Percentiles rank a stretch among this genome's conserved stretches.
Conservation (phyloP, 208 protist species). For the Trypanosoma theileri region DNA sequence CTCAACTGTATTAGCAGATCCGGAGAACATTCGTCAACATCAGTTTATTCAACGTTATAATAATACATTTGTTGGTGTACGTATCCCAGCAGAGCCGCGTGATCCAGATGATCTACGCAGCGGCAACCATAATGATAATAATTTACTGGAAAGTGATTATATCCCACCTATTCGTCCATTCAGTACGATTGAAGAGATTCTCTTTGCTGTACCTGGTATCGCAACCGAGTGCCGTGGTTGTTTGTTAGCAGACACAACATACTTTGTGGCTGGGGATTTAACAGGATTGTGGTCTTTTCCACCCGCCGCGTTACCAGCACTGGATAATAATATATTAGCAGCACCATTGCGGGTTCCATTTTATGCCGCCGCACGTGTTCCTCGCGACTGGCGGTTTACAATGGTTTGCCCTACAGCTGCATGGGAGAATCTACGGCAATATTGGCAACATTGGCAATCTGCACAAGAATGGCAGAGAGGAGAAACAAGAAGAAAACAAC, state of each 20-base stretch:
- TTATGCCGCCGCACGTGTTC: constrained; percentile 39
- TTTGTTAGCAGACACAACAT: constrained; percentile 84
- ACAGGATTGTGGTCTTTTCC: constrained; percentile 61
- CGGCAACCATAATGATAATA: not conserved
- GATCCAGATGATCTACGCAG: not conserved
- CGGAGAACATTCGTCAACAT: constrained; percentile 36
- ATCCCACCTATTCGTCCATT: constrained; percentile 69
- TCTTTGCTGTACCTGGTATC: constrained; percentile 88
- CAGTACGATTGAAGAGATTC: constrained; percentile 82
- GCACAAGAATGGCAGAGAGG: not conserved
- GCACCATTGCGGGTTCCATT: constrained; percentile 59
- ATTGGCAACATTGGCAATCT: constrained; percentile 29
- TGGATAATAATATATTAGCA: constrained; percentile 34
- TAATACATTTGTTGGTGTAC: constrained; percentile 61
- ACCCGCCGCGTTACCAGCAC: constrained; percentile 7
- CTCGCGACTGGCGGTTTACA: constrained; percentile 52
- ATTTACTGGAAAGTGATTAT: not conserved
- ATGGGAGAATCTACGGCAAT: constrained; percentile 30
- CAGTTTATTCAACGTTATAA: constrained; percentile 77
- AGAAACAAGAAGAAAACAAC: not conserved
- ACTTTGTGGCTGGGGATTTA: constrained; percentile 80
- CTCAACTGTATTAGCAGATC: constrained; percentile 45
- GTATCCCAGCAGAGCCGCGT: constrained; percentile 47
- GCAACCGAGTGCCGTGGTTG: constrained; percentile 83
- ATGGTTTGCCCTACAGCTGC: constrained; percentile 67